A percentile compares a stretch with the other conserved stretches of the same genome.
Conservation (phyloP, 1,139 yeast species). For the Yamadazyma trypodendri region DNA sequence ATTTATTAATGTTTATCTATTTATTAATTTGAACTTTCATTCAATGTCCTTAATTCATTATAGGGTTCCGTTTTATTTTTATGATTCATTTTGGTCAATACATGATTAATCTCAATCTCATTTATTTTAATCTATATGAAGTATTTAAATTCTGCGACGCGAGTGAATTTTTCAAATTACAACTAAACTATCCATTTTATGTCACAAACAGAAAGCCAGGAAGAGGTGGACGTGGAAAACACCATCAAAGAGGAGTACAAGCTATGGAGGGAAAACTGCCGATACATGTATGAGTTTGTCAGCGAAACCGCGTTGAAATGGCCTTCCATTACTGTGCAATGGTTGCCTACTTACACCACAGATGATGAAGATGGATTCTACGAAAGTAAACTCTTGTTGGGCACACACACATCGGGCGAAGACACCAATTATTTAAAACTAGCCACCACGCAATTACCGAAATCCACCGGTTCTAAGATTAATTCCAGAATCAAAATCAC, state of each 20-base stretch:
- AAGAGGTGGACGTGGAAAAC: slow-evolving; percentile 30
- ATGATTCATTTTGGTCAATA: too few species aligned
- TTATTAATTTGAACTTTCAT: background rate
- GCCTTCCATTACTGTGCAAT: slow-evolving; percentile 79
- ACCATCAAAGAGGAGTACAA: slow-evolving; percentile 69
- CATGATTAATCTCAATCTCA: too few species aligned
- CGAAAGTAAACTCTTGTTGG: slow-evolving; percentile 56
- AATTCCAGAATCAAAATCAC: slow-evolving; percentile 58
- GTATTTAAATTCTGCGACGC: slow-evolving; percentile 1
- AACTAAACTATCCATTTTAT: too few species aligned
- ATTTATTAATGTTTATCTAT: slow-evolving; percentile 1
- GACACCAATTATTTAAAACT: slow-evolving; percentile 76
- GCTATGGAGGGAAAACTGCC: slow-evolving; percentile 76
- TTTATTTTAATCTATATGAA: too few species aligned
- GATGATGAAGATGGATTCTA: slow-evolving; percentile 33
- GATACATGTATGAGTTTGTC: slow-evolving; percentile 77
- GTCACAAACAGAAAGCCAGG: slow-evolving; percentile 12
- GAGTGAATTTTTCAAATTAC: background rate
- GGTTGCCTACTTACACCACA: slow-evolving; percentile 55
- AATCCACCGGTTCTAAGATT: slow-evolving; percentile 22
- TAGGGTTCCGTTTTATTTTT: too few species aligned
- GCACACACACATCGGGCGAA: slow-evolving; percentile 85
- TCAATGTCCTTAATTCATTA: background rate
- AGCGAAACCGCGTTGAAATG: slow-evolving; percentile 76
- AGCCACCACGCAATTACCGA: slow-evolving; percentile 72